phyloP scores from a whole-genome alignment of 1,284 basidiomycete species.

The Pterulicium gracile region DNA sequence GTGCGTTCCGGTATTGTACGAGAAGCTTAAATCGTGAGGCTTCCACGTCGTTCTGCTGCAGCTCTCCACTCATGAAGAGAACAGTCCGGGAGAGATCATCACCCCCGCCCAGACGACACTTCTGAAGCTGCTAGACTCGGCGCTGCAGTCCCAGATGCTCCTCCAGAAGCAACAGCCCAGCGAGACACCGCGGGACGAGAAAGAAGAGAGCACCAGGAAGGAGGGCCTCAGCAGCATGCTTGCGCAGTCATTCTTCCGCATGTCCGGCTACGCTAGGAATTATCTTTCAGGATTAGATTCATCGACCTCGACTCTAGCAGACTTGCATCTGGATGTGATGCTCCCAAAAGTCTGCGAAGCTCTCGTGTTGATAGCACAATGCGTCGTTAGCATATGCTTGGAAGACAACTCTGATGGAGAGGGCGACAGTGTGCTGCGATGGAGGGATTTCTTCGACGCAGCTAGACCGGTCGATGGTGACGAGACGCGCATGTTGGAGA shows the following conservation, averaged over 20 bases:
- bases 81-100: constrained; percentile 60
- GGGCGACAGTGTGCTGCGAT: constrained; percentile 8
- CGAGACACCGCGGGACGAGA: not conserved
- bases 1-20: constrained; percentile 37
- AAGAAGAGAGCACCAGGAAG: not conserved
- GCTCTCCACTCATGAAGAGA: constrained; percentile 4
- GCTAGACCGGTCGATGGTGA: constrained; percentile 13
- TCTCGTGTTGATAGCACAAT: constrained; percentile 68
- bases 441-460: constrained; percentile 9
- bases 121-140: constrained; percentile 80
- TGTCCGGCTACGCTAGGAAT: not conserved
- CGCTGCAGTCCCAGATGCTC: constrained; percentile 40
- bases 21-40: constrained; percentile 39
- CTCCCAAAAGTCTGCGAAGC: constrained; percentile 72
- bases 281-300: constrained; percentile 7
- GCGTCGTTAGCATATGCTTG: constrained; percentile 58
- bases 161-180: no score
- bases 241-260: not conserved
- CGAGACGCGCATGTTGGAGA: constrained; percentile 41
- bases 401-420: constrained; percentile 36
- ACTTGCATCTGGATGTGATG: constrained; percentile 41
- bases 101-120: constrained; percentile 75
- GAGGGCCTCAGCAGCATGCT: not conserved
- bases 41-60: constrained; percentile 5
- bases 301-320: constrained; percentile 13